Base-by-base conservation (phyloP, 257 asterid species). In the Nicotiana sylvestris region DNA sequence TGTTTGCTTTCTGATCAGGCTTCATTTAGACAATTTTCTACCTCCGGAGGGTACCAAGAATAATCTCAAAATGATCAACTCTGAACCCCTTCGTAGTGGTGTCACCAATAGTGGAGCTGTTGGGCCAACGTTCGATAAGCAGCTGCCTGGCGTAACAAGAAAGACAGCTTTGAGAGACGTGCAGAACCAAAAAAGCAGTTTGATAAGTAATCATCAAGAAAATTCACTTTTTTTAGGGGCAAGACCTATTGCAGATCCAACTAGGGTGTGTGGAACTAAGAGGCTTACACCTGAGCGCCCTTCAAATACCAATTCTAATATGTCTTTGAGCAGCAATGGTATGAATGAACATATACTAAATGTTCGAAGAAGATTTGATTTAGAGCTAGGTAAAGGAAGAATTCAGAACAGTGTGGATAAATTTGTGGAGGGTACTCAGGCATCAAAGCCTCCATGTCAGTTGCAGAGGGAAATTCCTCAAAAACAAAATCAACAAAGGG, bases 101-200 rank as follows among this genome's bases (percentile, higher is more conserved):
- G 49, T 51, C 55, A 81, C 83, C 78, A 66, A 91, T 30, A 64
- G 85, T 6, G 90, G 87, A 64, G 81, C 87, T 35, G 86, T 81
- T 72, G 3, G 87, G 80, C 88, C 91, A 77, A 85, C 83, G 81
- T 86, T 81, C 2, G 93, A 92, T 84, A 92, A 92, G 91, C 96
- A 87, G 51, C 89, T 68, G 18, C 76, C 90, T 67, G 86, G 33
- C 76, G 81, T 85, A 81, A 27, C 79, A 15, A 93, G 92, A 81
- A 96, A 96, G 89, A 86, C 91, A 10, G 98, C 98, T 17, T 86
- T 96, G 81, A 91, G 97, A 86, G 99, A 96, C 65, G 93, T 94
- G 86, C 99, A 94, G 87, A 94, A 94, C 55, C 95, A 91, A 85
- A 90, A 89, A 77, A 84, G 87, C 55, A 89, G 89, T 72, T 76